A percentile compares a stretch with the other conserved stretches of the same genome.
Evolutionary conservation across 345 rosid genomes (phyloP).

Genomic region (Eucalyptus sideroxylon): DNA sequence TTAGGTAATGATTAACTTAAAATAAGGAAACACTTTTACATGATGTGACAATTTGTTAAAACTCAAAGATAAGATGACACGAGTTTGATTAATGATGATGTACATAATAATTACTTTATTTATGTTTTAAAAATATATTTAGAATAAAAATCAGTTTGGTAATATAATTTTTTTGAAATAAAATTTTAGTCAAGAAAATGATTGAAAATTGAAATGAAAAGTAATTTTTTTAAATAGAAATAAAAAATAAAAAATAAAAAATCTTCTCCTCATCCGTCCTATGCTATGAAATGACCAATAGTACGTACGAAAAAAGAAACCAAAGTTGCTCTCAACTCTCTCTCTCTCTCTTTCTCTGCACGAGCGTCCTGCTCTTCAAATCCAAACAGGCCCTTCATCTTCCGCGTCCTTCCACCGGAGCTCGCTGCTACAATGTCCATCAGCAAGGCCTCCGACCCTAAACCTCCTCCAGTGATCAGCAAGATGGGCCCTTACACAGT

Average conservation of each 20-base stretch:
- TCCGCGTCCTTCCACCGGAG: background rate
- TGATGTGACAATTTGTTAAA: too few relatives aligned
- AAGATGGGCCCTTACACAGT: conserved; percentile 97
- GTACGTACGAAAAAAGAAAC: background rate
- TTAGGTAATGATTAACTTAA: too few relatives aligned
- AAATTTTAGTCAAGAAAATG: accelerated
- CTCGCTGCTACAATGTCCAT: conserved; percentile 39
- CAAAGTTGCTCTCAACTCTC: background rate
- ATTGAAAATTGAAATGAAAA: too few relatives aligned
- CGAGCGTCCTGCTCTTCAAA: background rate
- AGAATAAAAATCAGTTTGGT: too few relatives aligned
- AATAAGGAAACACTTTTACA: too few relatives aligned
- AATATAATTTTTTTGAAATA: background rate
- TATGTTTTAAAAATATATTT: accelerated
- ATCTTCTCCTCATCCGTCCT: too few relatives aligned
- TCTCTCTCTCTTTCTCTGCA: background rate
- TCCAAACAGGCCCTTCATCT: background rate
- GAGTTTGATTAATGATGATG: too few relatives aligned
- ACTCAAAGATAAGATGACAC: too few relatives aligned
- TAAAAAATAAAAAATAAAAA: too few relatives aligned
- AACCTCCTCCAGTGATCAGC: conserved; percentile 73
- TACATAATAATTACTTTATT: accelerated
- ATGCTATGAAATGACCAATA: background rate
- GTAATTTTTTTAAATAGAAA: background rate
- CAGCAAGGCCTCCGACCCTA: conserved; percentile 28